Evolutionary conservation across 2,329 filamentous ascomycete genomes (phyloP), one percentile per base, ranked within the genome.

Genomic region (Exserohilum turcica): DNA sequence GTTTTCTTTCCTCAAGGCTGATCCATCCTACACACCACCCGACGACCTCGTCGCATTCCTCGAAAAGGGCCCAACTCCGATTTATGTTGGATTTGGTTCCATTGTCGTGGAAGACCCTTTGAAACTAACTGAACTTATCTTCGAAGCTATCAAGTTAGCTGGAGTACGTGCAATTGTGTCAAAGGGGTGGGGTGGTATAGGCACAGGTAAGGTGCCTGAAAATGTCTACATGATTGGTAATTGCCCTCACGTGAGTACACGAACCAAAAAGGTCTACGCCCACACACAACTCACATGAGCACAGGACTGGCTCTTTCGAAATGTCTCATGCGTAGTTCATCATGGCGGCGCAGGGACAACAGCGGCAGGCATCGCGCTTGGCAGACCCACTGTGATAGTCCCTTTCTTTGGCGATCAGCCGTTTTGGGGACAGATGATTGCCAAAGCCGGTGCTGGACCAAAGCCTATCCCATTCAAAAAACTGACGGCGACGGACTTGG

Each of bases 321-420:
- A 78, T 13, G 82, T 85, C 1, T 76, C 79, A 0, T 78, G 77
- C 12, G 83, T 86, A 0, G 76, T 86, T 0, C 83, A 86, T 54
- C 83, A 86, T 46, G 83, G 83, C 16, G 84, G 83, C 6, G 83
- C 83, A 12, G 83, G 84, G 3, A 85, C 82, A 0, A 85, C 83
- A 2, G 82, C 84, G 1, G 79, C 78, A 32, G 82, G 83, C 1
- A 75, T 86, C 4, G 66, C 74, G 2, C 76, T 80, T 40, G 82
- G 78, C 0, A 70, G 75, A 15, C 82, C 83, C 0, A 85, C 83
- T 0, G 66, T 79, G 0, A 76, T 85, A 16, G 78, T 86, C 0
- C 83, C 83, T 0, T 86, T 84, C 60, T 84, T 84, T 57, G 81
- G 82, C 42, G 82, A 84, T n/a, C 81, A 84, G 59, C 78, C 77